A percentile compares a stretch with the other conserved stretches of the same genome.
phyloP scores from a whole-genome alignment of 176 grass and related monocot species.

The Zea luxurians region DNA sequence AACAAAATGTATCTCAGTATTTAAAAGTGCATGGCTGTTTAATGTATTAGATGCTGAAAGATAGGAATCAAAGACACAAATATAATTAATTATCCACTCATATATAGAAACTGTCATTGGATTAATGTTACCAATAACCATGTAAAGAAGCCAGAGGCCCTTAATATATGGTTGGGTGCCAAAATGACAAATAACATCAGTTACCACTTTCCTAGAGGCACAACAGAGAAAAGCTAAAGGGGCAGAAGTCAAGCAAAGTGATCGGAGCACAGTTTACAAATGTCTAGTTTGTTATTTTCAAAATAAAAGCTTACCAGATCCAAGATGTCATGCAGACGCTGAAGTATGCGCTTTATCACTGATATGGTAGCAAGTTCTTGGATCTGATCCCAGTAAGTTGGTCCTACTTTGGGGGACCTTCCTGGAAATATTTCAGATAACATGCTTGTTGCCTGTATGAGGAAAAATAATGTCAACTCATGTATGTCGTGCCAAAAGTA shows the following conservation, averaged over 20 bases:
- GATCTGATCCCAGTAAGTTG: conserved; percentile 94
- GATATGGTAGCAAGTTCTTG: conserved; percentile 90
- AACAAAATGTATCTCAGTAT: conserved; percentile 36
- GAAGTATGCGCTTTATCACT: conserved; percentile 68
- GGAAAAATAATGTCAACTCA: conserved; percentile 18
- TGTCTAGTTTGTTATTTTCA: conserved; percentile 34
- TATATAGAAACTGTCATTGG: conserved; percentile 23
- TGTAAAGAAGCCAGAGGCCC: conserved; percentile 21
- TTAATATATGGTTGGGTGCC: conserved; percentile 15
- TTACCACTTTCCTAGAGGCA: background rate
- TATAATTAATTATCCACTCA: conserved; percentile 19
- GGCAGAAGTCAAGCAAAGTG: conserved; percentile 14
- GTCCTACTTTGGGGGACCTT: conserved; percentile 63
- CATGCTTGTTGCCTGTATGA: conserved; percentile 63
- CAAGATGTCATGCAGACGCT: conserved; percentile 65
- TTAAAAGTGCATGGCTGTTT: conserved; percentile 8
- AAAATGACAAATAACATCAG: conserved; percentile 12
- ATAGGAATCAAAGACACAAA: conserved; percentile 21
- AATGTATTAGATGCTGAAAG: conserved; percentile 27
- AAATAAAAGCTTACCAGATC: conserved; percentile 62
- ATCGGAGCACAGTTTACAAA: conserved; percentile 28
- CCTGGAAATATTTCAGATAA: conserved; percentile 84
- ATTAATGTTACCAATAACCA: conserved; percentile 35
- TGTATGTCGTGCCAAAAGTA: conserved; percentile 18
- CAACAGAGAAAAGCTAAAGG: conserved; percentile 34